Percentiles rank a stretch among this genome's conserved stretches.
Evolutionary conservation across 768 basidiomycete species (phyloP).

Genomic region (Chalciporus chontae): DNA sequence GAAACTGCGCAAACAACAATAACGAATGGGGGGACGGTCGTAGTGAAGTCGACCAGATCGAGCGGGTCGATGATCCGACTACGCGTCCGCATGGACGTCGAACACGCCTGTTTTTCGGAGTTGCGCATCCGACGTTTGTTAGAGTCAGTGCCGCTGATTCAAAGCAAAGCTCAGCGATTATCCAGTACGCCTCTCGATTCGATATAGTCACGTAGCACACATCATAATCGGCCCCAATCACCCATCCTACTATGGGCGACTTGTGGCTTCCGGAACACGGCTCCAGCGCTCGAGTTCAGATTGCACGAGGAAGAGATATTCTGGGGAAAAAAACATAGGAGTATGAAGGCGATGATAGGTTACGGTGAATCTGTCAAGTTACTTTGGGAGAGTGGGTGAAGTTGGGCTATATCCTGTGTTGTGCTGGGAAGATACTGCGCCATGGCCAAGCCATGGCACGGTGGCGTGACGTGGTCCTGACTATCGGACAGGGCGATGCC

Average conservation of each 20-base stretch:
- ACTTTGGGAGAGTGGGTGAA: conserved; percentile 15
- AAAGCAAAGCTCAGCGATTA: conserved; percentile 3
- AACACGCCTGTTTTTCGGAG: no score
- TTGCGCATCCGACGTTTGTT: not conserved
- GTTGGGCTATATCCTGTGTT: conserved; percentile 15
- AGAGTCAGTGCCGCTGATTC: not conserved
- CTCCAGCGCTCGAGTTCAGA: not conserved
- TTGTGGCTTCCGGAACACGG: not conserved
- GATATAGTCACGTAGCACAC: no score
- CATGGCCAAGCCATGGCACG: no score
- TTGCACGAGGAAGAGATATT: not conserved
- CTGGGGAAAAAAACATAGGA: conserved; percentile 3
- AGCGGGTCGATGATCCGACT: not conserved
- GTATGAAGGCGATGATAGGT: not conserved
- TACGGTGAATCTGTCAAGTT: not conserved
- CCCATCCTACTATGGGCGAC: no score
- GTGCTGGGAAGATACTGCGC: conserved; percentile 6
- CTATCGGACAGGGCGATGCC: not conserved
- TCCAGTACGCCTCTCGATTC: not conserved
- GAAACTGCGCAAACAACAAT: not conserved
- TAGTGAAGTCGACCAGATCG: not conserved
- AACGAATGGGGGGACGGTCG: not conserved
- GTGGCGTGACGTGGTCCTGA: conserved; percentile 20
- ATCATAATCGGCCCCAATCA: no score
- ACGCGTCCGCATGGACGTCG: no score